Evolutionary conservation across 2,329 filamentous ascomycete species (phyloP), one percentile per base, ranked within the genome.

Genomic region (Bipolaris bicolor): DNA sequence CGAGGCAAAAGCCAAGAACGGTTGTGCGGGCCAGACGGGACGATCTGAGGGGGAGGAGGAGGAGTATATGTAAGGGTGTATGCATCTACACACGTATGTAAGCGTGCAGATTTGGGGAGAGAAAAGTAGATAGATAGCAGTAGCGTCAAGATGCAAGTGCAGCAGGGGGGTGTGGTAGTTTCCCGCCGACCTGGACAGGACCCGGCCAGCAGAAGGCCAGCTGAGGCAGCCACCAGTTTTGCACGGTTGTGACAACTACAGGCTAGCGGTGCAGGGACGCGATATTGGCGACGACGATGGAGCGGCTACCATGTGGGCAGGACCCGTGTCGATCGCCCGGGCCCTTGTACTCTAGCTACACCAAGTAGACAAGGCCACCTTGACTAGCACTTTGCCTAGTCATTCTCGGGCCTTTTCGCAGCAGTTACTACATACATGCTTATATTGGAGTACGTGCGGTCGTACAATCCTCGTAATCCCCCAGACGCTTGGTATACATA

Each of bases 271-370:
- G 37, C 20, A 55, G 20, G 29, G 51, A 39, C 34, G 43, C 50
- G 18, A 24, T 22, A 16, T 22, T 24, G 39, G 39, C 34, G 34
- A 49, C 57, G 53, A 51, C 45, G 36, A 52, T 43, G 48, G 37
- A 49, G 66, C 65, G 65, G 63, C 50, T 61, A 65, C 50, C 60
- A 65, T 66, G 65, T 68, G 57, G 56, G 59, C 59, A 62, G 58
- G 51, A 61, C 45, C 52, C 55, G 64, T 49, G 61, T 40, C 55
- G 63, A 71, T 70, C 68, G 40, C 41, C 50, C 26, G 26, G 49
- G 57, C 52, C 40, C 37, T 36, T 20, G 20, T 26, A 5, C 9
- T 29, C 26, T 10, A 29, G 26, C 26, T 29, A 29, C 26, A 29
- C 7, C 26, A 29, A 29, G 26, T 29, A 29, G 26, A 29, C 26